Evolutionary conservation across 805 yeast genomes (phyloP), one percentile per base, ranked within the genome.

Genomic region (Yarrowia keelungensis): DNA sequence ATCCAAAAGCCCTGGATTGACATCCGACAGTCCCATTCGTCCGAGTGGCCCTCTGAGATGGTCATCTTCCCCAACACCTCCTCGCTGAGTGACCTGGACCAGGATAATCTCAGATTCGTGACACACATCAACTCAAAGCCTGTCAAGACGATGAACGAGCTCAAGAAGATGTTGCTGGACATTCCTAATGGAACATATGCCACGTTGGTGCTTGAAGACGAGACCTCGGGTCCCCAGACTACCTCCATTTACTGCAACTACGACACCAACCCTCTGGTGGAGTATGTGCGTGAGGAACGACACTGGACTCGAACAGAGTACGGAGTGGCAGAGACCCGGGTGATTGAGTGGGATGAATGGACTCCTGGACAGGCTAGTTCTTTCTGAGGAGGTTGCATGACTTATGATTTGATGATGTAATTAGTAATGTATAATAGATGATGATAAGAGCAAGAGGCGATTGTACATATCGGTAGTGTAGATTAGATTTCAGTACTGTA

Each of bases 1-100:
- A 76, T 92, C 46, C 97, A 92, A 75, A 84, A 86, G 41, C 97
- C 97, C 12, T 97, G 91, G 77, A 93, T 89, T 75, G 92, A 92
- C 5, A 97, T 92, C 16, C 85, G 93, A 71, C 97, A 91, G 79
- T 19, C 15, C 10, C 86, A 89, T 35, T 87, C 90, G 84, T 84
- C 84, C 58, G 81, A 84, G 65, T 80, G 91, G 68, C 97, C 96
- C 15, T 87, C 92, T 16, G 86, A 85, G 70, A 59, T 59, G 50
- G 51, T 59, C 16, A 93, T 92, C n/a, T 92, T 91, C 75, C 87
- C 91, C 67, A 87, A 47, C 26, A 91, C 2, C 81, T 86, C 22
- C 84, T 88, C 75, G 83, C 87, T 59, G 83, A 85, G 49, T 95
- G 97, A 9, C 90, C 95, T 0, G 97, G 97, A 14, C 92, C 92